These are phyloP conservation scores for Mucor lusitanicus DNA, from an alignment of 371 early-diverging fungal species.

Conservation along the genomic window DNA sequence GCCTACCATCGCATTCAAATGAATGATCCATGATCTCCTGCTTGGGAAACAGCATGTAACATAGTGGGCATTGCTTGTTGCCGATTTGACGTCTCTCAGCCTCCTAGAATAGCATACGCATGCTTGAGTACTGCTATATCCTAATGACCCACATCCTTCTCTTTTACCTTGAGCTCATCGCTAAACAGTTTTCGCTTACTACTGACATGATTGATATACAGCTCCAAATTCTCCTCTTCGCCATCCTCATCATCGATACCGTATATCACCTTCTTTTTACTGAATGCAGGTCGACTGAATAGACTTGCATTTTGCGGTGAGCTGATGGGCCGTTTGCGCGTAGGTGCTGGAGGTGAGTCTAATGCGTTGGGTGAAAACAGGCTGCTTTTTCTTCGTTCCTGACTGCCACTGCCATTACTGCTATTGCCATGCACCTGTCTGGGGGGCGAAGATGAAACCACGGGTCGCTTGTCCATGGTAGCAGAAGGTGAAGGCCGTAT, in stretches of 20 bases:
- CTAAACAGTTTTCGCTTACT: not conserved
- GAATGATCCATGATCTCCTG: not conserved
- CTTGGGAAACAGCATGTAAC: constrained; percentile 3
- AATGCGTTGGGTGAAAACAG: not conserved
- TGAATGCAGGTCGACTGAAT: not conserved
- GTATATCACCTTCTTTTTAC: not conserved
- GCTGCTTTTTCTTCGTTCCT: not conserved
- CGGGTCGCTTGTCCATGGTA: not conserved
- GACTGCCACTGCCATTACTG: not conserved
- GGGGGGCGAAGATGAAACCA: not conserved
- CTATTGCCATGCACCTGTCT: not conserved
- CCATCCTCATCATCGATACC: not conserved
- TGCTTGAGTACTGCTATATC: not conserved
- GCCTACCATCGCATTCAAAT: not conserved
- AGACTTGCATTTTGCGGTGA: not conserved
- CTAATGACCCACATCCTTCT: not conserved
- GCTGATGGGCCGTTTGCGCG: not conserved
- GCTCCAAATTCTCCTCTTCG: not conserved
- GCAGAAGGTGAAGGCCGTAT: not conserved
- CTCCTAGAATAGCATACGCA: not conserved
- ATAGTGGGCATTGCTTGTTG: constrained; percentile 9
- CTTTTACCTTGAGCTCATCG: not conserved
- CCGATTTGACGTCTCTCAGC: not conserved
- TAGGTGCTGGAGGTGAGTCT: not conserved
- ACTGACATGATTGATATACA: not conserved